Evolutionary conservation across 2,329 filamentous ascomycete species (phyloP), one percentile per base, ranked within the genome.

Genomic region (Xylaria sp.): DNA sequence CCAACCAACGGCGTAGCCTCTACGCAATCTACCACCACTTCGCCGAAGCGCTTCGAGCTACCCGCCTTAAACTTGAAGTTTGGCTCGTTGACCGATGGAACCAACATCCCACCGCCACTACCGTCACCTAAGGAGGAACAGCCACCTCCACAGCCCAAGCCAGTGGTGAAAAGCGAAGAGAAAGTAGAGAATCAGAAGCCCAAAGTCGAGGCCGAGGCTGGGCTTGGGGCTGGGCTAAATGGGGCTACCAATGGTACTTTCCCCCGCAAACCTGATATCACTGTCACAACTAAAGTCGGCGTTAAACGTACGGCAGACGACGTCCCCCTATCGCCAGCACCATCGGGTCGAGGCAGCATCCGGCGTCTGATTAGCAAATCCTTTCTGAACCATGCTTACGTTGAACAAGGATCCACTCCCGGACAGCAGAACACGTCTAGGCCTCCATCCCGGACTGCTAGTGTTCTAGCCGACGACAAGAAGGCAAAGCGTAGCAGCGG

Each of bases 31-130:
- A 63, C 71, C 59, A 57, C 76, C 12, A 44, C 71, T 15, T 61
- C 75, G 10, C 20, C 46, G 25, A 79, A 77, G 66, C 82, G 82
- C 74, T 89, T 90, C 72, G 85, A 89, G 80, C 84, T 90, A 67
- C 88, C 88, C 9, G 84, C 83, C 56, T 83, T 90, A 70, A 81
- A 89, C 71, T 84, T 90, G 80, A 85, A 88, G 73, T 88, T 89
- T 74, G 83, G 84, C 68, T 87, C 84, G 56, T 81, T 90, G 76
- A 89, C 88, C 52, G 87, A 89, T 50, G 88, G 88, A 63, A 90
- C 88, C 77, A 76, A 87, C 75, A 90, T 90, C 72, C 88, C 88
- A 52, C 86, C 88, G 37, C 88, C 88, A 28, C 82, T 81, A 56
- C 86, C 87, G 20, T 89, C 87, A 57, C 87, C 87, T 63, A 76